phyloP scores from a whole-genome alignment of 768 basidiomycete genomes.

The Leucosporidium creatinivorum region DNA sequence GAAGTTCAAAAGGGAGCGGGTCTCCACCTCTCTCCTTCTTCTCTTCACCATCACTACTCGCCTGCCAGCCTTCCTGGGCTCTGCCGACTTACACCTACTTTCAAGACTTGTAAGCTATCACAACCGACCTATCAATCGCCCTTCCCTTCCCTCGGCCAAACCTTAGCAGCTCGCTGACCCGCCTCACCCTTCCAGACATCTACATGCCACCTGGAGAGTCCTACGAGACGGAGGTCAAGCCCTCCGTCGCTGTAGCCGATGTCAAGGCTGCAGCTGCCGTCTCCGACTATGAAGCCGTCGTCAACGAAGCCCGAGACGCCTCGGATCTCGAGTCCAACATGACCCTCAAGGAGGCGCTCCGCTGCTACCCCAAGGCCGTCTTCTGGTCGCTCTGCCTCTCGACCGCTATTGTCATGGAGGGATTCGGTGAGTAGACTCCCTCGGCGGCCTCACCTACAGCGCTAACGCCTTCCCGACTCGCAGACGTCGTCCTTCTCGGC shows the following conservation, averaged over 20 bases:
- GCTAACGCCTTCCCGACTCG: too few relatives aligned
- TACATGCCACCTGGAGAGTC: slow-evolving; percentile 7
- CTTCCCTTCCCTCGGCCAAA: too few relatives aligned
- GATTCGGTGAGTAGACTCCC: slow-evolving; percentile 3
- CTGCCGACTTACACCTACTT: too few relatives aligned
- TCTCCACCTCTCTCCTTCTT: too few relatives aligned
- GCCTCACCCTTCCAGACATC: neutral
- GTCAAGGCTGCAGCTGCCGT: slow-evolving; percentile 1
- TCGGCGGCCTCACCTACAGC: too few relatives aligned
- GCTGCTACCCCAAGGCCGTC: slow-evolving; percentile 42
- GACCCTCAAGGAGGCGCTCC: slow-evolving; percentile 40
- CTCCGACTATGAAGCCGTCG: slow-evolving; percentile 18
- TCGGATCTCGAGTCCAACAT: slow-evolving; percentile 41
- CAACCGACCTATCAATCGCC: too few relatives aligned
- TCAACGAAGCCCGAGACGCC: slow-evolving; percentile 39
- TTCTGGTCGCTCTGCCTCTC: slow-evolving; percentile 40
- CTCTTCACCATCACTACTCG: too few relatives aligned
- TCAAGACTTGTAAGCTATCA: too few relatives aligned
- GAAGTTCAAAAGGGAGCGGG: too few relatives aligned
- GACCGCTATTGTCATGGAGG: slow-evolving; percentile 3
- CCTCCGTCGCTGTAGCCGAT: neutral
- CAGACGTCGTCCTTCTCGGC: too few relatives aligned
- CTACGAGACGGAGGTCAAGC: neutral
- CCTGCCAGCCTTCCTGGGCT: too few relatives aligned
- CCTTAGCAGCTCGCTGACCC: too few relatives aligned